These are phyloP conservation scores for Aeschynomene evenia DNA, from an alignment of 306 rosid species.

Conservation along the genomic window DNA sequence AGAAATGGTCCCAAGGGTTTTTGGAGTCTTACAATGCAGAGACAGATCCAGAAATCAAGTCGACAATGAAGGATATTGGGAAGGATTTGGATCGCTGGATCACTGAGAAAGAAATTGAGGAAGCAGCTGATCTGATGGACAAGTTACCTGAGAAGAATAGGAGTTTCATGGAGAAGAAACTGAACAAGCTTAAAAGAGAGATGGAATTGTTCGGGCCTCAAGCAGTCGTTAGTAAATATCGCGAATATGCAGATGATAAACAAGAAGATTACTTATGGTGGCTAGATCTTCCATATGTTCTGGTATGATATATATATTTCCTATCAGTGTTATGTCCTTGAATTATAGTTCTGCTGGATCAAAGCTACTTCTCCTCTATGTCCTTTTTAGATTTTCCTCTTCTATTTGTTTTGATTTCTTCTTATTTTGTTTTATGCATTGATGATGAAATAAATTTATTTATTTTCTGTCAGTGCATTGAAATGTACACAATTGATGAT, in stretches of 20 bases:
- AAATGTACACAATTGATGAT: slow-evolving; percentile 63
- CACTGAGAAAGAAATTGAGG: slow-evolving; percentile 84
- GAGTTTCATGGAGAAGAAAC: slow-evolving; percentile 70
- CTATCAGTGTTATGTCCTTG: not conserved
- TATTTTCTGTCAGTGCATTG: slow-evolving; percentile 75
- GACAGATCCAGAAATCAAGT: slow-evolving; percentile 81
- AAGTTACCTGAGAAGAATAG: slow-evolving; percentile 60
- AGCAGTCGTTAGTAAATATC: slow-evolving; percentile 90
- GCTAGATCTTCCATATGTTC: slow-evolving; percentile 78
- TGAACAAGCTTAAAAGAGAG: slow-evolving; percentile 83
- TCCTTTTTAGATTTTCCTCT: slow-evolving; percentile 1
- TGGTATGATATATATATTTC: slow-evolving; percentile 48
- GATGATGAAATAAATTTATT: slow-evolving; percentile 21
- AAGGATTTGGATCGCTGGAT: slow-evolving; percentile 94
- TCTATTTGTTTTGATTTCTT: not conserved
- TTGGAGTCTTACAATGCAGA: slow-evolving; percentile 81
- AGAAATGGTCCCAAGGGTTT: slow-evolving; percentile 92
- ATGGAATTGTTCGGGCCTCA: slow-evolving; percentile 97
- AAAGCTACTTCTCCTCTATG: slow-evolving; percentile 10
- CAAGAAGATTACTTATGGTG: slow-evolving; percentile 98
- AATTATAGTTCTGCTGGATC: slow-evolving; percentile 16
- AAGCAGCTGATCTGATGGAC: slow-evolving; percentile 74
- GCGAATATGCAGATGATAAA: slow-evolving; percentile 69
- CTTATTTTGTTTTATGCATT: not conserved
- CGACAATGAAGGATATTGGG: slow-evolving; percentile 74